Base-by-base conservation (phyloP, 23 red algal genomes). In the Chondrus crispus region DNA sequence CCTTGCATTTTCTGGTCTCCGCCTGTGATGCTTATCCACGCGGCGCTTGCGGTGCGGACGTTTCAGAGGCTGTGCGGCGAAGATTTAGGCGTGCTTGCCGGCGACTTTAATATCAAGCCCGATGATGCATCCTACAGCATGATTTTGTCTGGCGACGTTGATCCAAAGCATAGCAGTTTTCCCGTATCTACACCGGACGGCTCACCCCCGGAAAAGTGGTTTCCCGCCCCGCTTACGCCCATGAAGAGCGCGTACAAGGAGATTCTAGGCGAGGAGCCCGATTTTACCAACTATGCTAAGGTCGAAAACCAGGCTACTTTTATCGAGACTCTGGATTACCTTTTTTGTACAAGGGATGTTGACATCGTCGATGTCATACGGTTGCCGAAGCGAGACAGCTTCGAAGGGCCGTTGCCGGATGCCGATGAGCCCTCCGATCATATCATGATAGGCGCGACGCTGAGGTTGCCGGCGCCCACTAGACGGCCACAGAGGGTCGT, bases 81-180 rank as follows among this genome's bases (percentile, higher is more conserved):
- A 10, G 93, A 95, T 49, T 55, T 78, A 50, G 87, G 86, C 44
- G 81, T 95, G 12, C 26, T 95, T 13, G 93, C 93, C 20, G 93
- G 93, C 0, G 93, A 95, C 51, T 95, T 95, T 35, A 95, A 95
- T 70, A 90, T 95, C 45, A 95, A 95, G 81, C 86, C 88, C 5
- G 66, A 62, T 3, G 93, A 95, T 84, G 80, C 58, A 29, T 36
- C 49, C 22, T 95, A 95, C 43, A 41, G 42, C 10, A 85, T 95
- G 93, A 85, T 95, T 83, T 51, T 88, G 22, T 72, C 63, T 5
- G 93, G 93, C 1, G 41, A 49, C 6, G 63, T 95, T 36, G 88
- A 91, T 83, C 58, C 74, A 16, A 32, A 41, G 26, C 81, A 91
- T 72, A 24, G 54, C 9, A 81, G 81, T 53, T 94, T 62, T 69